Conservation (phyloP, 176 grass and related monocot genomes). For the Juncus effusus region DNA sequence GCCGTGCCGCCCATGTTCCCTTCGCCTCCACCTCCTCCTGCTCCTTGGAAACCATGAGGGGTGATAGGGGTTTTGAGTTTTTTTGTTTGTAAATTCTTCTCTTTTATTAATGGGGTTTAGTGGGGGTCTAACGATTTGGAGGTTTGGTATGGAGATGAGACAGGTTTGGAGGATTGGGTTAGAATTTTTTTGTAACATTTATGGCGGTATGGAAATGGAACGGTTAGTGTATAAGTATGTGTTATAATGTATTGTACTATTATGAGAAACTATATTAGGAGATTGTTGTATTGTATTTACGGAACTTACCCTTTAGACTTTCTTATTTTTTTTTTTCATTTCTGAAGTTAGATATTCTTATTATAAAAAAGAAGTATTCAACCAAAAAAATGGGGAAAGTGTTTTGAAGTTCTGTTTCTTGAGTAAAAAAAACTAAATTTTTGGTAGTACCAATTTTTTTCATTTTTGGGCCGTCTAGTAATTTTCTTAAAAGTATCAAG, state of each 20-base stretch:
- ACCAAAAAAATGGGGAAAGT: too few relatives aligned
- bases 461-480: too few relatives aligned
- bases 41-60: constrained; percentile 80
- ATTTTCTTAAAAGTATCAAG: too few relatives aligned
- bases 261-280: neutral
- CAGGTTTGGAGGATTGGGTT: constrained; percentile 5
- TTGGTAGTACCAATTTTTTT: too few relatives aligned
- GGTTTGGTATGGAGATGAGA: neutral
- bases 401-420: too few relatives aligned
- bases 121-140: constrained; percentile 37
- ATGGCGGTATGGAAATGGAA: constrained; percentile 4
- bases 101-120: constrained; percentile 17
- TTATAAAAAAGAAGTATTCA: too few relatives aligned
- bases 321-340: too few relatives aligned
- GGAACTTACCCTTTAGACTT: too few relatives aligned
- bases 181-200: constrained; percentile 19
- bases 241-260: constrained; percentile 19
- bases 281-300: too few relatives aligned
- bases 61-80: neutral
- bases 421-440: too few relatives aligned
- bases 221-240: constrained; percentile 17
- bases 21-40: constrained; percentile 64
- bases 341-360: too few relatives aligned
- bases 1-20: constrained; percentile 93
- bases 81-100: constrained; percentile 10